phyloP scores from a whole-genome alignment of 306 rosid genomes.

The Cyclanthera cordifolia region DNA sequence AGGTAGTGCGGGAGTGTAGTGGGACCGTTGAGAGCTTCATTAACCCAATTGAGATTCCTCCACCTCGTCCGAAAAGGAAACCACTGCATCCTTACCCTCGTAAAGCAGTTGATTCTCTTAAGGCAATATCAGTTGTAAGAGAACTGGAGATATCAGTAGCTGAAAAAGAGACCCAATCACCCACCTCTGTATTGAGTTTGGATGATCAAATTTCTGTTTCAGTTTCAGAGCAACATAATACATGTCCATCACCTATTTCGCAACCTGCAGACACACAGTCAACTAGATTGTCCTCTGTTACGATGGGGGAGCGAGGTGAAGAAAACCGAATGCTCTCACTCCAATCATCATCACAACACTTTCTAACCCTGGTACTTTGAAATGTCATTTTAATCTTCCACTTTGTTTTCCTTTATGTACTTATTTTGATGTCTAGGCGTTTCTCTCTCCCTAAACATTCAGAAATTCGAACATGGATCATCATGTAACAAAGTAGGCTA shows the following conservation, averaged over 20 bases:
- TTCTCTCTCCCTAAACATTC: conserved; percentile 17
- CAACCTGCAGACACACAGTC: conserved; percentile 55
- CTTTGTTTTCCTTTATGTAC: not conserved
- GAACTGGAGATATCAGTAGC: conserved; percentile 30
- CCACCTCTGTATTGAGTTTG: conserved; percentile 54
- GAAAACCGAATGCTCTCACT: conserved; percentile 22
- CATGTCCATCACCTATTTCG: conserved; percentile 56
- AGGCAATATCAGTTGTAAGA: conserved; percentile 26
- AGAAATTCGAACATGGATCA: conserved; percentile 48
- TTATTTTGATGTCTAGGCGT: not conserved
- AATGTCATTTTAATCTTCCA: conserved; percentile 13
- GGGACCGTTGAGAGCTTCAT: conserved; percentile 40
- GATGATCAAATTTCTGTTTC: conserved; percentile 48
- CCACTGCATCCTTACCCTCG: conserved; percentile 96
- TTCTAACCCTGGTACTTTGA: conserved; percentile 36
- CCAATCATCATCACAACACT: conserved; percentile 20
- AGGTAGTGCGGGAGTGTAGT: conserved; percentile 60
- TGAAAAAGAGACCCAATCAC: conserved; percentile 54
- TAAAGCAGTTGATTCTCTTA: conserved; percentile 34
- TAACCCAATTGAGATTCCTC: conserved; percentile 72
- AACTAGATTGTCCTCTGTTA: conserved; percentile 27
- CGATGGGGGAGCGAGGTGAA: conserved; percentile 50
- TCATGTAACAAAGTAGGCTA: conserved; percentile 23
- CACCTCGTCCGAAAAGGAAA: conserved; percentile 91
- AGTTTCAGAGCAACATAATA: conserved; percentile 27